A percentile compares a stretch with the other conserved stretches of the same genome.
These are phyloP conservation scores for Acer yangbiense DNA, from an alignment of 345 rosid genomes.

Conservation along the genomic window DNA sequence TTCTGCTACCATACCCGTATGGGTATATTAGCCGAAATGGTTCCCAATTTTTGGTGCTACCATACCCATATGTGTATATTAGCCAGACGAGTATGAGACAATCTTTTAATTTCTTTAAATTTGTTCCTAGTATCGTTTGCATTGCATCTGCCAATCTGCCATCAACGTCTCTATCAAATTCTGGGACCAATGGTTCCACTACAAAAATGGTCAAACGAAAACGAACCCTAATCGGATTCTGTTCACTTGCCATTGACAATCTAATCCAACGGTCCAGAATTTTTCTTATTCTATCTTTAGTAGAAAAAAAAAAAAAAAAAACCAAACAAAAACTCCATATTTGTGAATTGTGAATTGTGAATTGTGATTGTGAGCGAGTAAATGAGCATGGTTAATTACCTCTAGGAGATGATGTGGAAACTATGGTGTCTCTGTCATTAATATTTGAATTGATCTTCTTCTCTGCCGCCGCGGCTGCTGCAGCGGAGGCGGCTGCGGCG, in stretches of 20 bases:
- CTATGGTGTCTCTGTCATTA: constrained; percentile 44
- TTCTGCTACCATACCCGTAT: too few species aligned
- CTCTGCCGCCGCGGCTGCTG: not conserved
- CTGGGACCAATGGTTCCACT: constrained; percentile 1
- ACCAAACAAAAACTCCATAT: not conserved
- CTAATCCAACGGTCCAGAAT: not conserved
- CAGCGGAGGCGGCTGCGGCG: constrained; percentile 25
- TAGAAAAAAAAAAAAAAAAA: too few species aligned
- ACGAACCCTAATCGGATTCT: not conserved
- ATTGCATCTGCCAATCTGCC: constrained; percentile 5
- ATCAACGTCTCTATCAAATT: not conserved
- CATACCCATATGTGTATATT: too few species aligned
- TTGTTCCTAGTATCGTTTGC: constrained; percentile 19
- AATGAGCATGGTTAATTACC: constrained; percentile 39
- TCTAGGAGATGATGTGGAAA: constrained; percentile 59
- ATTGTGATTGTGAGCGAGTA: not conserved
- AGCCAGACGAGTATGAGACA: constrained; percentile 6
- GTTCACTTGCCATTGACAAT: not conserved
- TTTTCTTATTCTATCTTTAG: too few species aligned
- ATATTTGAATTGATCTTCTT: constrained; percentile 46
- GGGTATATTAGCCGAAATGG: too few species aligned
- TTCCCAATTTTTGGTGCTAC: too few species aligned
- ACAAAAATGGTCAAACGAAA: constrained; percentile 6
- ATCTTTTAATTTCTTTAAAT: constrained; percentile 23
- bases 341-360: not conserved